phyloP scores from a whole-genome alignment of 1,139 yeast species.

The Magnusiomyces tetraspermus region DNA sequence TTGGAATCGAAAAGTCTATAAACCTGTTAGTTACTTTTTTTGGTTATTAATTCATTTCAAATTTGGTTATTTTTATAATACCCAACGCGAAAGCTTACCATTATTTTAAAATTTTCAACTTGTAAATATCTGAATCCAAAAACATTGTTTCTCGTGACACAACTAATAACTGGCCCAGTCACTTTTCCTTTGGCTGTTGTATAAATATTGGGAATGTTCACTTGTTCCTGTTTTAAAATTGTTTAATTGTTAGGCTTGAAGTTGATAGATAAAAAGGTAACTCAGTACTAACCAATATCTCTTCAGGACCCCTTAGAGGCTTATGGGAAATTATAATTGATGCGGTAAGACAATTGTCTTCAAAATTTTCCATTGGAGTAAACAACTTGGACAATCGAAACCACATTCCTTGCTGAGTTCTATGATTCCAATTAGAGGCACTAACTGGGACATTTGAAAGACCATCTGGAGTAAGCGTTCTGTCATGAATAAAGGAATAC shows the following conservation, averaged over 20 bases:
- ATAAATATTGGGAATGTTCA: background rate
- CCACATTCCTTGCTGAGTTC: background rate
- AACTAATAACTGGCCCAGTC: background rate
- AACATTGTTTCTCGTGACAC: background rate
- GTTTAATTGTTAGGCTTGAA: too few relatives aligned
- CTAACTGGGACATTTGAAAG: background rate
- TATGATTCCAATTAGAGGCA: background rate
- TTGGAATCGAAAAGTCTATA: conserved; percentile 4
- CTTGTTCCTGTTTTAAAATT: background rate
- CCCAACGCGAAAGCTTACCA: background rate
- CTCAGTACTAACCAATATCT: too few relatives aligned
- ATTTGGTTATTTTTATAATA: background rate
- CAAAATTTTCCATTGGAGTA: background rate
- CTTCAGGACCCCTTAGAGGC: too few relatives aligned
- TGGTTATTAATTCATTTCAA: background rate
- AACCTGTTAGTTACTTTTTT: background rate
- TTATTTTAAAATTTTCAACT: background rate
- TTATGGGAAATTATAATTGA: background rate
- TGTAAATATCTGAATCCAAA: background rate
- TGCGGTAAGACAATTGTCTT: background rate
- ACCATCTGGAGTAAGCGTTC: background rate
- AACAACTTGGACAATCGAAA: background rate
- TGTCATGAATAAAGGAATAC: conserved; percentile 3
- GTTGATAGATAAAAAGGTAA: too few relatives aligned
- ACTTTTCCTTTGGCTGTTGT: background rate